phyloP scores from a whole-genome alignment of 768 basidiomycete genomes.

The Exidia glandulosa region DNA sequence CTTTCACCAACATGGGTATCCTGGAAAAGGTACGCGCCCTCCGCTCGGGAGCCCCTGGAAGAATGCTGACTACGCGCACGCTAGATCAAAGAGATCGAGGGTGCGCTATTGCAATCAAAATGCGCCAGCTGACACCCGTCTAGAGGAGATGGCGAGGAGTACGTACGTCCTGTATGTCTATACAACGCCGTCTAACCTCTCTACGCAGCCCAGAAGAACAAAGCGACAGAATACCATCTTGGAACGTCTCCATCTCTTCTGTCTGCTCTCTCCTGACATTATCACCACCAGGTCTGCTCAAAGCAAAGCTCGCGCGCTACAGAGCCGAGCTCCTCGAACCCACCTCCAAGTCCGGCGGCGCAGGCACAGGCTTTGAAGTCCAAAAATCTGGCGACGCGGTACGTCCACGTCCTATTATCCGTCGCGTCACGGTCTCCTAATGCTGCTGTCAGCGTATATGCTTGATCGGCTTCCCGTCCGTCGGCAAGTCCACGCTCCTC shows the following conservation, averaged over 20 bases:
- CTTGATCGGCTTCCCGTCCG: constrained; percentile 91
- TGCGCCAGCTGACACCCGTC: background rate
- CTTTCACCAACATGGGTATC: constrained; percentile 58
- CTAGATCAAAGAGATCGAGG: constrained; percentile 93
- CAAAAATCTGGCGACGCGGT: constrained; percentile 54
- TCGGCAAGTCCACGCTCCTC: constrained; percentile 89
- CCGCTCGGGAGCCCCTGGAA: background rate
- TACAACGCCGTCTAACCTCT: background rate
- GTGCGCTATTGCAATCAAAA: constrained; percentile 37
- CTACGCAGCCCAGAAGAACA: constrained; percentile 82
- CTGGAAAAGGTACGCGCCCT: constrained; percentile 63
- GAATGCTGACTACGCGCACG: constrained; percentile 1
- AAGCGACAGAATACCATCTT: constrained; percentile 91
- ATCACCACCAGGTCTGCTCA: constrained; percentile 52
- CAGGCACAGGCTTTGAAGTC: constrained; percentile 81
- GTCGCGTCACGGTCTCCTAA: background rate
- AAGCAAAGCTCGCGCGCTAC: constrained; percentile 91
- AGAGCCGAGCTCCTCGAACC: constrained; percentile 93
- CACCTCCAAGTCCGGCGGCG: constrained; percentile 65
- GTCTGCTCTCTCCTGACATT: background rate
- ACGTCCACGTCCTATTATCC: too few relatives aligned
- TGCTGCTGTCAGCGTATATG: constrained; percentile 43
- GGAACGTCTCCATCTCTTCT: constrained; percentile 26
- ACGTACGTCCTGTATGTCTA: constrained; percentile 21
- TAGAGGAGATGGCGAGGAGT: constrained; percentile 98